Evolutionary conservation across 306 rosid species (phyloP), one percentile per base, ranked within the genome.

Genomic region (Bauhinia variegata): DNA sequence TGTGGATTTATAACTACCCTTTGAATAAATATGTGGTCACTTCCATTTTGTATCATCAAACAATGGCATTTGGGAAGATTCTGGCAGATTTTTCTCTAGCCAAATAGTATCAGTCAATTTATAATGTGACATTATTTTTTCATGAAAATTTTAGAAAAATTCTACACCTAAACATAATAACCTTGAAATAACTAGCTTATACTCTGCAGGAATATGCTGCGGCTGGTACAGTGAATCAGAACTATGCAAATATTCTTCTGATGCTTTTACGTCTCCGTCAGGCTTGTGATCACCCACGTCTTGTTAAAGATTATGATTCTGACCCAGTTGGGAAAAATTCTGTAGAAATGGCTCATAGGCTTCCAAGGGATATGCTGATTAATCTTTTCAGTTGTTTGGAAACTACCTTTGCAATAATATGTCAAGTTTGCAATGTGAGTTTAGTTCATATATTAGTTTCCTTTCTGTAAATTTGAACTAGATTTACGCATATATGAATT

Each of bases 211-310:
- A 97, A 47, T 93, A 93, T 88, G 99, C 99, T 41, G 99, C 97
- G 60, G 99, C 99, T 71, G 99, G 99, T 50, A 93, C 99, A 23
- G 88, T 93, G 47, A 90, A 85, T 79, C 99, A 93, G 82, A 93
- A 93, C 78, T 93, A 93, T 75, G 99, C 99, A 60, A 93, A 90
- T 83, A 93, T 93, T 78, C 90, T 93, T 44, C 69, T 90, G 78
- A 90, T 93, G 99, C 97, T 93, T 72, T 76, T 90, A 68, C 99
- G 97, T 63, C 97, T 93, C 63, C 91, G 99, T 39, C 99, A 93
- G 80, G 99, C 97, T 79, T 93, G 99, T 72, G 97, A 93, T 63
- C 99, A 93, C 49, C 99, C 99, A 0, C 82, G 52, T 68, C 99
- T 93, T 75, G 96, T 93, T 60, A 90, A 90, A 79, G 95, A 88